Conservation (phyloP, 345 rosid genomes). For the Rubroshorea leprosula region DNA sequence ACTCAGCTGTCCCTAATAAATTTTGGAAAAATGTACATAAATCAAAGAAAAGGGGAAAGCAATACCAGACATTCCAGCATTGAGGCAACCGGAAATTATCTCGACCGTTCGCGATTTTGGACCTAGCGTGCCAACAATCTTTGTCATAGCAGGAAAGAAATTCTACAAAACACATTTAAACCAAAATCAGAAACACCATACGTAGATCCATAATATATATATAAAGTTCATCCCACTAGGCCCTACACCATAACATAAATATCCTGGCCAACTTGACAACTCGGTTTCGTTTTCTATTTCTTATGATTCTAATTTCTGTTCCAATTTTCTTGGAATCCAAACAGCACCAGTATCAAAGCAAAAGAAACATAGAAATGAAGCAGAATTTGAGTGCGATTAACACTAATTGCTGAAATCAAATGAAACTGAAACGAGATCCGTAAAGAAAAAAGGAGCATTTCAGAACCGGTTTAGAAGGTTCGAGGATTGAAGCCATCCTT, state of each 20-base stretch:
- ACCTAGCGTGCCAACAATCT: constrained; percentile 70
- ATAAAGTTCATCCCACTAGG: too few species aligned
- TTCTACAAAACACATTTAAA: constrained; percentile 27
- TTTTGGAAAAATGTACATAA: neutral
- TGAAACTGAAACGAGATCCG: too few species aligned
- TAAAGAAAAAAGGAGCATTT: neutral
- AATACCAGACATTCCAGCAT: constrained; percentile 76
- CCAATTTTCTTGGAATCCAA: too few species aligned
- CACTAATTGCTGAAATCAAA: neutral
- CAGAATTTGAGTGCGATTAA: neutral
- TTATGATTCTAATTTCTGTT: too few species aligned
- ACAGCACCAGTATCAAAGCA: neutral
- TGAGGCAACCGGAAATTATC: constrained; percentile 45
- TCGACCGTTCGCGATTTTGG: constrained; percentile 44
- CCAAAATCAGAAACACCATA: neutral
- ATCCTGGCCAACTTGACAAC: too few species aligned
- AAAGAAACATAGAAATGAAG: neutral
- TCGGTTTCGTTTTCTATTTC: too few species aligned
- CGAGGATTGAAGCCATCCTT: constrained; percentile 59
- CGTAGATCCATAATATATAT: neutral
- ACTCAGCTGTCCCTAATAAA: neutral
- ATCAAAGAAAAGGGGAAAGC: neutral
- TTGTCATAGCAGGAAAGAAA: constrained; percentile 68
- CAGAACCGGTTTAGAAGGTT: constrained; percentile 56
- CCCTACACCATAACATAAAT: too few species aligned